Base-by-base conservation (phyloP, 192 early-diverging fungal species). In the Coemansia sp. region DNA sequence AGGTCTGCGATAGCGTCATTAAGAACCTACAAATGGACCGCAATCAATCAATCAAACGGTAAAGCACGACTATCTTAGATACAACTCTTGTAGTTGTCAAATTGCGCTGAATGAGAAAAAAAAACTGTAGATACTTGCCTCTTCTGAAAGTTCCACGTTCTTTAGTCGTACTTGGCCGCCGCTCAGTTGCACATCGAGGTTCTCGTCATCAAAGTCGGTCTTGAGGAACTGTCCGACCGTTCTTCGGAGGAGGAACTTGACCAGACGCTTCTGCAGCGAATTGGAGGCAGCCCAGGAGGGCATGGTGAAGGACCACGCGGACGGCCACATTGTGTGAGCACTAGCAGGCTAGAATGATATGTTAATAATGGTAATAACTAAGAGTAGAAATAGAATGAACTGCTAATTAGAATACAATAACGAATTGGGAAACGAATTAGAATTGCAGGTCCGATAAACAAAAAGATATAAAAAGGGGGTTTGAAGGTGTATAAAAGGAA, bases 181-280 rank as follows among this genome's bases (percentile, higher is more conserved):
- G 38, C 87, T 86, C 11, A 95, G 84, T 83, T 92, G 88, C 38
- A 95, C 88, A 66, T 95, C 94, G 61, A 94, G 85, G 68, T 93
- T 87, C 41, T 91, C 91, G 57, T 77, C 73, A 55, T 89, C 83
- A 54, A 91, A 86, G 32, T 93, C 79, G 23, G 93, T 87, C 58
- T 88, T 87, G 41, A 95, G 80, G 64, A 94, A 93, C 70, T 91
- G 90, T 9, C 94, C 94, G 42, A 96, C 86, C 10, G 94, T 89
- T 59, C 87, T 86, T 55, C 89, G 85, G 34, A 94, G 74, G 25
- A 94, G 75, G 66, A 91, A 94, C 70, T 91, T 94, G 54, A 90
- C 85, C 35, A 95, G 83, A 34, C 90, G 83, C 72, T 94, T 94
- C 68, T 95, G 92, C 65, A 95, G 83, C 34, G 87, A 86, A 49